phyloP scores from a whole-genome alignment of 805 yeast species.

The Starmerella tilneyi region DNA sequence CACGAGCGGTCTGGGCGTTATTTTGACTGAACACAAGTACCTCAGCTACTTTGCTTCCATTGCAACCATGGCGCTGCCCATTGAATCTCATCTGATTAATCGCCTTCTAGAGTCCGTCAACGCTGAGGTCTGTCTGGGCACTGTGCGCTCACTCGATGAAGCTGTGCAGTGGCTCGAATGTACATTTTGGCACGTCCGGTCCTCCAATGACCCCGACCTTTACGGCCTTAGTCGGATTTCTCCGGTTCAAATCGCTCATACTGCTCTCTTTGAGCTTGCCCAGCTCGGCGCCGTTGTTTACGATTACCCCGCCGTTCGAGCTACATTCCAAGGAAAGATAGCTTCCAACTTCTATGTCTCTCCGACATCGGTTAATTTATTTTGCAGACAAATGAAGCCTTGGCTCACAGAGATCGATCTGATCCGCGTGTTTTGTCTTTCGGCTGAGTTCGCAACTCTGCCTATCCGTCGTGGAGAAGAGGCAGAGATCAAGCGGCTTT shows the following conservation, averaged over 20 bases:
- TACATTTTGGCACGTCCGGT: constrained; percentile 69
- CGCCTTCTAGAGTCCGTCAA: constrained; percentile 64
- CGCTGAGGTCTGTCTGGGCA: constrained; percentile 77
- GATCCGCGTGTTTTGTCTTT: constrained; percentile 61
- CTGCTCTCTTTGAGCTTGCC: constrained; percentile 56
- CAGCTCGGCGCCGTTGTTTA: constrained; percentile 52
- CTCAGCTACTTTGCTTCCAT: constrained; percentile 81
- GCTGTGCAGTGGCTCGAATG: constrained; percentile 73
- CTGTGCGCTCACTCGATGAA: constrained; percentile 48
- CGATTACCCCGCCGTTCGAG: constrained; percentile 40
- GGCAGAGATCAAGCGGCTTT: constrained; percentile 54
- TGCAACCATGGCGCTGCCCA: constrained; percentile 83
- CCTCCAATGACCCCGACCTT: constrained; percentile 58
- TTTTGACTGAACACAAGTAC: constrained; percentile 77
- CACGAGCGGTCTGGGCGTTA: constrained; percentile 83
- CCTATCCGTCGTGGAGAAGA: constrained; percentile 83
- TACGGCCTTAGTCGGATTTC: constrained; percentile 42
- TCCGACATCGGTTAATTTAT: constrained; percentile 59
- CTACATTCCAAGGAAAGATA: constrained; percentile 69
- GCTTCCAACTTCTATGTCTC: constrained; percentile 81
- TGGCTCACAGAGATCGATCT: constrained; percentile 62
- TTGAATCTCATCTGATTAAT: constrained; percentile 74
- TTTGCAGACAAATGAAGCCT: constrained; percentile 52
- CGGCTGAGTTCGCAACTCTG: constrained; percentile 76
- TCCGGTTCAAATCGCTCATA: constrained; percentile 52